Percentiles rank a stretch among this genome's conserved stretches.
Conservation (phyloP, 202 grass and related monocot species). For the Panicum hallii region DNA sequence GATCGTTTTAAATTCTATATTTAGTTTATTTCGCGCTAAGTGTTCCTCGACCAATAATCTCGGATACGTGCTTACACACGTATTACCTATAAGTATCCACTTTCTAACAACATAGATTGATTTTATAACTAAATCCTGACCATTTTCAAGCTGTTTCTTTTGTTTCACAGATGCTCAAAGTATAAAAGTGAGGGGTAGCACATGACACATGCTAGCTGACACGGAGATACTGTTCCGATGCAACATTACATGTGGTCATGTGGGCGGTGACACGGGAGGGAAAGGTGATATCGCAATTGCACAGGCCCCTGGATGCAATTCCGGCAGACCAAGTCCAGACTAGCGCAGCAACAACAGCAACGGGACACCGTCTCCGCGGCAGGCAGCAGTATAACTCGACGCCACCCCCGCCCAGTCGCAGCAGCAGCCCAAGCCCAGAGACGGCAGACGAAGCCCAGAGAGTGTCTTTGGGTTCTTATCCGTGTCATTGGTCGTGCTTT, state of each 20-base stretch:
- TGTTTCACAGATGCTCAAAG: background rate
- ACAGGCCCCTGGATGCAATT: constrained; percentile 22
- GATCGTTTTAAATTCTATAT: too few relatives aligned
- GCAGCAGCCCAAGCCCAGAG: background rate
- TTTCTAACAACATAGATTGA: too few relatives aligned
- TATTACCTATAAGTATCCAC: too few relatives aligned
- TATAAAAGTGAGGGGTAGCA: background rate
- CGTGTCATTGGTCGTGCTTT: background rate
- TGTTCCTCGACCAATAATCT: too few relatives aligned
- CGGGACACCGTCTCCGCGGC: background rate
- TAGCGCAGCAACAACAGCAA: background rate
- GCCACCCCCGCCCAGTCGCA: background rate
- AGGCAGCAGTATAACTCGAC: constrained; percentile 10
- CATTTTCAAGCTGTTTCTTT: background rate
- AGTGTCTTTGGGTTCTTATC: background rate
- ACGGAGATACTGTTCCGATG: background rate
- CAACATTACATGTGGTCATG: background rate
- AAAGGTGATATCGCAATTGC: background rate
- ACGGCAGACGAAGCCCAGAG: constrained; percentile 16
- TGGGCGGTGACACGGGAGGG: background rate
- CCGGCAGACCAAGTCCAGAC: background rate
- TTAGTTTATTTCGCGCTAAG: too few relatives aligned
- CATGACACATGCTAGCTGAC: background rate
- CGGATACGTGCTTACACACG: too few relatives aligned
- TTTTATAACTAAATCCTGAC: too few relatives aligned